Evolutionary conservation across 176 grass and related monocot species (phyloP).

Genomic region (Oryza brachyantha): DNA sequence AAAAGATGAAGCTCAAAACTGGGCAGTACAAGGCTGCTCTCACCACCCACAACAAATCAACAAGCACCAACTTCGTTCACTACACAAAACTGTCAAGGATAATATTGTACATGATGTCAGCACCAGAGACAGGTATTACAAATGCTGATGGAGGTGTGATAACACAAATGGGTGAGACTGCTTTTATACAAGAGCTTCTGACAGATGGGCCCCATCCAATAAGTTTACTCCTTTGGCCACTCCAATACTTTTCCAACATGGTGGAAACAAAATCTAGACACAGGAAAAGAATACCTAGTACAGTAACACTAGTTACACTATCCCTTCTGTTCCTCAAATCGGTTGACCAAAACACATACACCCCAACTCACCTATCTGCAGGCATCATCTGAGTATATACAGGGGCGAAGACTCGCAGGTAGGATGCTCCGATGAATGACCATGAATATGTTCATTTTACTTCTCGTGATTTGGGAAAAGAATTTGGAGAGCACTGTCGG

Average conservation of each 20-base stretch:
- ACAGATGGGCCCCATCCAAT: background rate
- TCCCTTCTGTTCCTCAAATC: slow-evolving; percentile 34
- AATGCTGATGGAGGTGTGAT: slow-evolving; percentile 1
- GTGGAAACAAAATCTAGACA: slow-evolving; percentile 43
- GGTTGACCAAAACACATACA: slow-evolving; percentile 31
- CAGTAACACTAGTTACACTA: slow-evolving; percentile 34
- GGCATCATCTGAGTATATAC: slow-evolving; percentile 61
- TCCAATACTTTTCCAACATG: slow-evolving; percentile 26
- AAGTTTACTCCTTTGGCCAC: slow-evolving; percentile 23
- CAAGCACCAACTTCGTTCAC: slow-evolving; percentile 8
- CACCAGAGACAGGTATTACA: too few relatives aligned
- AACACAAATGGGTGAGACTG: background rate
- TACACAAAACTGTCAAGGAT: slow-evolving; percentile 30
- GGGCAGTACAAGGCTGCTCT: background rate
- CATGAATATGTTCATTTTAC: slow-evolving; percentile 21
- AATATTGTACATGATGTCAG: slow-evolving; percentile 43
- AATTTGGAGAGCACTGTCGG: slow-evolving; percentile 26
- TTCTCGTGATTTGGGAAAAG: slow-evolving; percentile 28
- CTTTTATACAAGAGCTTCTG: slow-evolving; percentile 31
- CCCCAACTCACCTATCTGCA: slow-evolving; percentile 26
- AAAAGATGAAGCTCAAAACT: background rate
- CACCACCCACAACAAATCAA: slow-evolving; percentile 24
- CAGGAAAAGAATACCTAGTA: slow-evolving; percentile 68
- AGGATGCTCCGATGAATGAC: slow-evolving; percentile 10
- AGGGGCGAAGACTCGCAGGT: slow-evolving; percentile 40